Percentiles rank a stretch among this genome's conserved stretches.
Conservation (phyloP, 106 monocot genomes). For the Apostasia ramifera region DNA sequence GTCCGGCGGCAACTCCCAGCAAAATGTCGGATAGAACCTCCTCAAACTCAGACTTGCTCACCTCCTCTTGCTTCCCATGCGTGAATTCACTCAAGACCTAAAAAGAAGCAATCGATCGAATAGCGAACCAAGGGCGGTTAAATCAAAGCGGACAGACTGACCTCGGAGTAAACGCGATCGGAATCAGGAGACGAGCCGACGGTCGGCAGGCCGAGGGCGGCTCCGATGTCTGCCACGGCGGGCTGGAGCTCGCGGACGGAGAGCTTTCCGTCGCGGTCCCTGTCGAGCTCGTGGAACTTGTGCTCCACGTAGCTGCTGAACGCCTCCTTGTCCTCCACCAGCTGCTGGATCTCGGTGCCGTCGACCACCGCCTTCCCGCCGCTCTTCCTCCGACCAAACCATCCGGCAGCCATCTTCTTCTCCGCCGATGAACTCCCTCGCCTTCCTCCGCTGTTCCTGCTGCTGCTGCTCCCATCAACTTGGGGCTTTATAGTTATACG, state of each 20-base stretch:
- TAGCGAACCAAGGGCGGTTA: neutral
- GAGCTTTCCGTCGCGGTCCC: conserved; percentile 64
- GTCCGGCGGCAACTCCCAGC: conserved; percentile 85
- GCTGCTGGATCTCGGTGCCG: conserved; percentile 56
- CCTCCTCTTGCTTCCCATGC: conserved; percentile 60
- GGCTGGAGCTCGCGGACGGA: conserved; percentile 82
- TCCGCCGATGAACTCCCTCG: neutral
- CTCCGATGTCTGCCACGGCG: conserved; percentile 84
- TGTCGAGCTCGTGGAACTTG: conserved; percentile 82
- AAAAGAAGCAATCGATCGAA: conserved; percentile 1
- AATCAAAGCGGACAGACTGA: conserved; percentile 4
- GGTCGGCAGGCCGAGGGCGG: conserved; percentile 70
- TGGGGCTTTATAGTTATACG: too few relatives aligned
- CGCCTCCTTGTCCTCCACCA: conserved; percentile 67
- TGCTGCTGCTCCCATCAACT: too few relatives aligned
- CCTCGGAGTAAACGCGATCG: conserved; percentile 82
- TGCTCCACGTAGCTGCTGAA: conserved; percentile 69
- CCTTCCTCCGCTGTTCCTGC: neutral
- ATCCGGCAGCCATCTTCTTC: conserved; percentile 7
- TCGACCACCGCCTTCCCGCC: conserved; percentile 60
- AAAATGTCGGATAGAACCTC: conserved; percentile 77
- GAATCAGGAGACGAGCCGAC: conserved; percentile 55
- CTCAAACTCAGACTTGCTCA: conserved; percentile 83
- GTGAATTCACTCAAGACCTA: conserved; percentile 84
- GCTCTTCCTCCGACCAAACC: conserved; percentile 4